Base-by-base conservation (phyloP, 805 yeast genomes). In the Starmerella kuoi region DNA sequence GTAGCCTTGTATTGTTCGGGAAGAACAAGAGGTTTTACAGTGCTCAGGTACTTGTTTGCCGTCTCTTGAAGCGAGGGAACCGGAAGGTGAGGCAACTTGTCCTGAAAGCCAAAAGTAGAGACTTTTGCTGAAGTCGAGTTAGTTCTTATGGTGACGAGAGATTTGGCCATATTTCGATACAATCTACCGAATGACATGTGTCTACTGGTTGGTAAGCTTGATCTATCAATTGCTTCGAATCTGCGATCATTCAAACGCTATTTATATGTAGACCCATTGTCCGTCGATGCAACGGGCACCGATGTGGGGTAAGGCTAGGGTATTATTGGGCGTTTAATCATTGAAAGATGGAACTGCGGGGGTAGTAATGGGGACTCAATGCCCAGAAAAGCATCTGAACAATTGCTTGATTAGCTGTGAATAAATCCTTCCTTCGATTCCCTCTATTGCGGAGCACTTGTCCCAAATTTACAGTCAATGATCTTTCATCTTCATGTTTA, bases 11-110 rank as follows among this genome's bases (percentile, higher is more conserved):
- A 71, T 54, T 75, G 76, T 19, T 65, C 61, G 14, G 71, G 65
- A 38, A 73, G 49, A 18, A 64, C 68, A 38, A 69, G 75, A 1
- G 97, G 95, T 53, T 71, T 72, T 36, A 88, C 73, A 1, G 93
- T 73, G 48, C 71, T 67, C 56, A 87, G 68, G 61, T 84, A 88
- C 46, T 73, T 73, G 9, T 65, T 60, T 34, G 81, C 71, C 3
- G 96, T 84, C 40, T 76, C 74, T 43, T 74, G 69, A 44, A 88
- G 68, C 1, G 77, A 63, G 2, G 98, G 98, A 5, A 88, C 94
- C 0, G 96, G 96, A 51, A 88, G 71, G 38, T 74, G 69, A 5
- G 96, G 96, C 41, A 88, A 71, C 35, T 74, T 64, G 31, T 70
- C 67, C 60, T 87, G 95, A 64, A 68, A 74, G 50, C 77, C 72